Percentiles rank a stretch among this genome's conserved stretches.
These are phyloP conservation scores for Acacia crassicarpa DNA, from an alignment of 306 rosid species.

Conservation along the genomic window DNA sequence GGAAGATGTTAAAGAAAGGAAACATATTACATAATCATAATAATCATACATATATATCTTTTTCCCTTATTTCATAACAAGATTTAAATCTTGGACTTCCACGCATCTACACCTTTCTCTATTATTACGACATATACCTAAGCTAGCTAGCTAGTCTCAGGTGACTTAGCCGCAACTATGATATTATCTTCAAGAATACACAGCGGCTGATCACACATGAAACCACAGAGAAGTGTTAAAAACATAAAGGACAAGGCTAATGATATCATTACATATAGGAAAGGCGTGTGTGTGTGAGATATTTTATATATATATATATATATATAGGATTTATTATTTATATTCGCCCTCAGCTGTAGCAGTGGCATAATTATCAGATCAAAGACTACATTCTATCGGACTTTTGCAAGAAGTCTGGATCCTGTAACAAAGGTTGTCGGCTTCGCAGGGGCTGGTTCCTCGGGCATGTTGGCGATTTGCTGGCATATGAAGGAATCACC, in stretches of 20 bases:
- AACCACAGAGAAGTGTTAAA: background rate
- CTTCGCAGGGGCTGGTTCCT: background rate
- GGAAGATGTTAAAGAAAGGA: background rate
- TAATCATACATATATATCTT: background rate
- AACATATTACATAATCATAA: background rate
- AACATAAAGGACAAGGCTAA: too few relatives aligned
- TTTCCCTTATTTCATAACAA: background rate
- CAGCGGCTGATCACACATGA: background rate
- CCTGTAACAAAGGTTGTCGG: background rate
- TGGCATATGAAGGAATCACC: background rate
- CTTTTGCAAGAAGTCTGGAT: background rate
- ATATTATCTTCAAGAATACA: background rate
- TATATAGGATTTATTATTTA: too few relatives aligned
- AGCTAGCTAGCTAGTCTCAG: background rate
- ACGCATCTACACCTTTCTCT: background rate
- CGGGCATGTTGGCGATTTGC: background rate
- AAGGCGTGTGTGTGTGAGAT: background rate
- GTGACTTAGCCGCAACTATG: background rate
- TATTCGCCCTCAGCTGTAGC: too few relatives aligned
- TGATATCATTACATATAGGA: background rate
- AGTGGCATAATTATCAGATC: too few relatives aligned
- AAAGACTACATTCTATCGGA: background rate
- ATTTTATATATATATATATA: too few relatives aligned
- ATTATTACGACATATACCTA: background rate
- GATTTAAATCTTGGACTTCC: background rate